A percentile compares a stretch with the other conserved stretches of the same genome.
Conservation (phyloP, 1,284 basidiomycete genomes). For the Fomitopsis palustris region DNA sequence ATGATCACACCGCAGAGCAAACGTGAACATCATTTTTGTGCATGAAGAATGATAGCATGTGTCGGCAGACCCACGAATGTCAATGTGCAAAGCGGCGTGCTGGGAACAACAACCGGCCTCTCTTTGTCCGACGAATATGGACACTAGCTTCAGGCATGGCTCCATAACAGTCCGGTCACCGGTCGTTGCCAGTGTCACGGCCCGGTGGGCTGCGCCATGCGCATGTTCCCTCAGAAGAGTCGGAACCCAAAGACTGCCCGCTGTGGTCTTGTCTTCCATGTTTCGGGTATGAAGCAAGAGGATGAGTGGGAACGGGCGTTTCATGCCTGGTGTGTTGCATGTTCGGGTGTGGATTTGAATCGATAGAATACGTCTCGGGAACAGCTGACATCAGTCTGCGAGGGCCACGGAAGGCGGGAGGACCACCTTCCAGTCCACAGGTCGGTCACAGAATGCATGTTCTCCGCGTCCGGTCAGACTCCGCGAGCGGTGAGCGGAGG, state of each 20-base stretch:
- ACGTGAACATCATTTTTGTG: too few relatives aligned
- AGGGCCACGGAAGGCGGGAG: not conserved
- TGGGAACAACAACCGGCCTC: not conserved
- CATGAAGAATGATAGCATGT: too few relatives aligned
- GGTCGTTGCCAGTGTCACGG: not conserved
- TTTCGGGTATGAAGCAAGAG: not conserved
- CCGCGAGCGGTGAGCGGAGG: not conserved
- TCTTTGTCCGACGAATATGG: not conserved
- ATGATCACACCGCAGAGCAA: too few relatives aligned
- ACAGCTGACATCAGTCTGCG: not conserved
- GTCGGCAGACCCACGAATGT: not conserved
- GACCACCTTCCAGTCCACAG: not conserved
- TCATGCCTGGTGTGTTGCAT: not conserved
- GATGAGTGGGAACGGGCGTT: not conserved
- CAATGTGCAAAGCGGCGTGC: not conserved
- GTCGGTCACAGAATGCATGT: not conserved
- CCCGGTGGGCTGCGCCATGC: not conserved
- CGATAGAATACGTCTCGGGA: not conserved
- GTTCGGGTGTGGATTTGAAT: not conserved
- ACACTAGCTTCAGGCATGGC: not conserved
- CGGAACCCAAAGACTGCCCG: not conserved
- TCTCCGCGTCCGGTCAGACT: not conserved
- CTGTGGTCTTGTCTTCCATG: not conserved
- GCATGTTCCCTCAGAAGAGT: not conserved
- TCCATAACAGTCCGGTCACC: not conserved